phyloP scores from a whole-genome alignment of 805 yeast species.

The Saccharomycopsis malanga region DNA sequence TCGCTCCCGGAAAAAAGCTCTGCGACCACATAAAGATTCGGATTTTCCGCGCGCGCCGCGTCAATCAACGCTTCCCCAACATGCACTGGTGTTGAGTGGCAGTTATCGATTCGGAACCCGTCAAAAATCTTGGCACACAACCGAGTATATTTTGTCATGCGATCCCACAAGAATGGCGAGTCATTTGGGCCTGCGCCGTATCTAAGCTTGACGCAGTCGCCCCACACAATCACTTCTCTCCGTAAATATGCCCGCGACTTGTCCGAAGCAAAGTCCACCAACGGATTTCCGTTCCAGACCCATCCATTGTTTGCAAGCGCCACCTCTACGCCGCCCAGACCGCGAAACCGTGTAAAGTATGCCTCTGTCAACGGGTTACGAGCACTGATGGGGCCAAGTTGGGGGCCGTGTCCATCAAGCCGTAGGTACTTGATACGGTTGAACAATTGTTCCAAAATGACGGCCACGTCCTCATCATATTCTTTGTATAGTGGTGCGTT shows the following conservation, averaged over 20 bases:
- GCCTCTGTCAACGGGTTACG: constrained; percentile 69
- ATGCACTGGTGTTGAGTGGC: constrained; percentile 93
- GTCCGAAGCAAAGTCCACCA: constrained; percentile 85
- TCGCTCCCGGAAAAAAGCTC: constrained; percentile 93
- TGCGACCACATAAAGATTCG: constrained; percentile 87
- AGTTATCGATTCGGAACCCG: constrained; percentile 90
- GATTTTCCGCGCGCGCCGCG: constrained; percentile 77
- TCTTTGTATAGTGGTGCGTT: constrained; percentile 64
- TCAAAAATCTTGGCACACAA: constrained; percentile 66
- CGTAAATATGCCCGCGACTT: constrained; percentile 75
- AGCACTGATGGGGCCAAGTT: constrained; percentile 56
- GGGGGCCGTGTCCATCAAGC: constrained; percentile 77
- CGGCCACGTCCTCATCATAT: constrained; percentile 66
- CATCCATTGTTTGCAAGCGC: constrained; percentile 94
- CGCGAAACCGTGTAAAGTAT: constrained; percentile 71
- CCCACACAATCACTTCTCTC: constrained; percentile 95
- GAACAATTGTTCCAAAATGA: constrained; percentile 60
- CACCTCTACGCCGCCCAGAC: constrained; percentile 48
- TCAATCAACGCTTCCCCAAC: constrained; percentile 88
- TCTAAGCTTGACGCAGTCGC: constrained; percentile 90
- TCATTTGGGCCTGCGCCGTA: constrained; percentile 75
- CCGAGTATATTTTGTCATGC: constrained; percentile 74
- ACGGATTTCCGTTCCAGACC: constrained; percentile 97
- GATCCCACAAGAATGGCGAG: constrained; percentile 83
- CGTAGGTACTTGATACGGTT: constrained; percentile 74